Evolutionary conservation across 2,329 filamentous ascomycete species (phyloP).

Genomic region (Colletotrichum phormii): DNA sequence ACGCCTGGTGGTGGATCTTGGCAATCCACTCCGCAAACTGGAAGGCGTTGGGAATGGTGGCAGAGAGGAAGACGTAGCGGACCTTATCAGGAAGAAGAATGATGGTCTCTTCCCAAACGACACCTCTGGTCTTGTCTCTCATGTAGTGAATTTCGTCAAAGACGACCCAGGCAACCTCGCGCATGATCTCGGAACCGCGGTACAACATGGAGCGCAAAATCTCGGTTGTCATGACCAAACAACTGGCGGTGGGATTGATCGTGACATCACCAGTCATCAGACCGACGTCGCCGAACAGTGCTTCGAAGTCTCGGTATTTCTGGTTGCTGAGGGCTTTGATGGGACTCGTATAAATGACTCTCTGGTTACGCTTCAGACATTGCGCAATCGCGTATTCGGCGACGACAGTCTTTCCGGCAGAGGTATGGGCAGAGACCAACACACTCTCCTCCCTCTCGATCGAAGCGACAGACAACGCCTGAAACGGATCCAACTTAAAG

Average conservation of each 20-base stretch:
- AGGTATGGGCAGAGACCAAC: slow-evolving; percentile 95
- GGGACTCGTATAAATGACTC: slow-evolving; percentile 98
- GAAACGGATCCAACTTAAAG: slow-evolving; percentile 97
- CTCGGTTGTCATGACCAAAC: slow-evolving; percentile 98
- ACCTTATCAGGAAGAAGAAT: slow-evolving; percentile 98
- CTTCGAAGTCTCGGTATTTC: slow-evolving; percentile 96
- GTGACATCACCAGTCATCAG: slow-evolving; percentile 99
- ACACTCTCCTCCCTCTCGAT: slow-evolving; percentile 98
- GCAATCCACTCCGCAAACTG: slow-evolving; percentile 99
- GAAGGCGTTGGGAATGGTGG: slow-evolving; percentile 98
- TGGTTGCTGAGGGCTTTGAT: slow-evolving; percentile 99
- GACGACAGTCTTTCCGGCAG: slow-evolving; percentile 97
- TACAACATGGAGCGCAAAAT: slow-evolving; percentile 99
- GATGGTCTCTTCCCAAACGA: slow-evolving; percentile 99
- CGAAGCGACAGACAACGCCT: slow-evolving; percentile 92
- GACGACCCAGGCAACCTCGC: slow-evolving; percentile 97
- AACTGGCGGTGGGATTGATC: slow-evolving; percentile 98
- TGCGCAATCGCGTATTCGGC: slow-evolving; percentile 99
- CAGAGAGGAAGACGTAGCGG: slow-evolving; percentile 96
- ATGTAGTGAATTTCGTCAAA: slow-evolving; percentile 99
- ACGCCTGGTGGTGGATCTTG: slow-evolving; percentile 97
- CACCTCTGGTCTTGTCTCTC: slow-evolving; percentile 92
- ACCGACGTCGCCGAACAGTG: slow-evolving; percentile 95
- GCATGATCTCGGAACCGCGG: slow-evolving; percentile 98
- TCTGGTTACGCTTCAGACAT: slow-evolving; percentile 95